Conservation (phyloP, 2,329 filamentous ascomycete species). For the Elsinoe ampelina region DNA sequence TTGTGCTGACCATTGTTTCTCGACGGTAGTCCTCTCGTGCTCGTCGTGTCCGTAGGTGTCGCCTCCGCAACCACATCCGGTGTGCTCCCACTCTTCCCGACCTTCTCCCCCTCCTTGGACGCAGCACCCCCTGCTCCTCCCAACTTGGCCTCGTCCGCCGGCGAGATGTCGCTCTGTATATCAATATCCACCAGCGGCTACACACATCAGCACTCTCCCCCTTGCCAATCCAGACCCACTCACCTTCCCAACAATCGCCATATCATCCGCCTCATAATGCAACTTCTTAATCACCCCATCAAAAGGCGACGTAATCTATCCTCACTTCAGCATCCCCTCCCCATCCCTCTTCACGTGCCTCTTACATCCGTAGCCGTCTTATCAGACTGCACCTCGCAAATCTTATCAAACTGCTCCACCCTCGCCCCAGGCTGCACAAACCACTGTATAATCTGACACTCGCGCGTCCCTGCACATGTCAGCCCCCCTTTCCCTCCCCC, state of each 20-base stretch:
- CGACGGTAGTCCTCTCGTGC: neutral
- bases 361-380: slow-evolving; percentile 63
- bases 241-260: slow-evolving; percentile 80
- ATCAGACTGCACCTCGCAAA: slow-evolving; percentile 97
- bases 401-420: slow-evolving; percentile 94
- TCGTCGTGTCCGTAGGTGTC: neutral
- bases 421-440: slow-evolving; percentile 92
- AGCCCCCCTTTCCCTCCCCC: slow-evolving; percentile 16
- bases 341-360: neutral
- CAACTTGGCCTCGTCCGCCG: slow-evolving; percentile 45
- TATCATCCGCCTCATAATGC: slow-evolving; percentile 90
- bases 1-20: slow-evolving; percentile 10
- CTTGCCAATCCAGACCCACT: neutral
- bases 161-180: slow-evolving; percentile 66
- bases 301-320: slow-evolving; percentile 90
- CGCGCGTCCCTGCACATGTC: slow-evolving; percentile 66
- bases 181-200: slow-evolving; percentile 90
- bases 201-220: neutral
- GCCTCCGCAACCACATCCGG: neutral
- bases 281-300: slow-evolving; percentile 93
- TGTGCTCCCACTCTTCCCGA: neutral
- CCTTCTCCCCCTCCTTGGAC: slow-evolving; percentile 16
- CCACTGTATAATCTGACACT: slow-evolving; percentile 99
- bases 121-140: slow-evolving; percentile 16
- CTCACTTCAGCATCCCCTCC: slow-evolving; percentile 17